These are phyloP conservation scores for Hsuehochloa calcarea DNA, from an alignment of 176 grass and related monocot species.

Conservation along the genomic window DNA sequence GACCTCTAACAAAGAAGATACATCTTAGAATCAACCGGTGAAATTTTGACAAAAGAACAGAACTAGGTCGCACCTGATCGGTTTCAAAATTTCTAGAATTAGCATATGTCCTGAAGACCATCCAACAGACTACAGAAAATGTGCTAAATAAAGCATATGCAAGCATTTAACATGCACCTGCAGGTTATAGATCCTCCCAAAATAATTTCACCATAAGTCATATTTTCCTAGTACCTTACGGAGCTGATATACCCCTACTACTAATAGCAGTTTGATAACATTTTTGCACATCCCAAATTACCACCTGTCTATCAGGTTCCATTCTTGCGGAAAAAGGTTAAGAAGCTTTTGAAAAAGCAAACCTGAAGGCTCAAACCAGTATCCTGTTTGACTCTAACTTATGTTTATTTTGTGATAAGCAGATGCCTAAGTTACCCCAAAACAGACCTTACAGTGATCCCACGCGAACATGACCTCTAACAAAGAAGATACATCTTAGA, in stretches of 20 bases:
- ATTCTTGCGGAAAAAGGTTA: no score
- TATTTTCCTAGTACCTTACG: background rate
- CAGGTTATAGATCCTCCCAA: background rate
- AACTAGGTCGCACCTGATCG: background rate
- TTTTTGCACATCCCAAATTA: no score
- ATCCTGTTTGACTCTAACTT: no score
- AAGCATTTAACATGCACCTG: background rate
- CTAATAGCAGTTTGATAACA: background rate
- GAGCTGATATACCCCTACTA: background rate
- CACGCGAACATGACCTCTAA: background rate
- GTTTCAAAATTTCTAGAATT: slow-evolving; percentile 11
- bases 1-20: background rate
- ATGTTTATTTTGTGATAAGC: no score
- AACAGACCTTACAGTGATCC: background rate
- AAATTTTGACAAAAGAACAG: background rate
- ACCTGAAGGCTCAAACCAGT: no score
- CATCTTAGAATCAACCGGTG: background rate
- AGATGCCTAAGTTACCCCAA: no score
- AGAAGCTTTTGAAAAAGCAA: no score
- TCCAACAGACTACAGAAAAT: background rate
- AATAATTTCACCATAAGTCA: background rate
- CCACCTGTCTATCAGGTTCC: no score
- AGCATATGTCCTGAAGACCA: slow-evolving; percentile 4
- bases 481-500: background rate
- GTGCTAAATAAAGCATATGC: slow-evolving; percentile 20